Evolutionary conservation across 768 basidiomycete species (phyloP), one percentile per base, ranked within the genome.

Genomic region (Steccherinum ochraceum): DNA sequence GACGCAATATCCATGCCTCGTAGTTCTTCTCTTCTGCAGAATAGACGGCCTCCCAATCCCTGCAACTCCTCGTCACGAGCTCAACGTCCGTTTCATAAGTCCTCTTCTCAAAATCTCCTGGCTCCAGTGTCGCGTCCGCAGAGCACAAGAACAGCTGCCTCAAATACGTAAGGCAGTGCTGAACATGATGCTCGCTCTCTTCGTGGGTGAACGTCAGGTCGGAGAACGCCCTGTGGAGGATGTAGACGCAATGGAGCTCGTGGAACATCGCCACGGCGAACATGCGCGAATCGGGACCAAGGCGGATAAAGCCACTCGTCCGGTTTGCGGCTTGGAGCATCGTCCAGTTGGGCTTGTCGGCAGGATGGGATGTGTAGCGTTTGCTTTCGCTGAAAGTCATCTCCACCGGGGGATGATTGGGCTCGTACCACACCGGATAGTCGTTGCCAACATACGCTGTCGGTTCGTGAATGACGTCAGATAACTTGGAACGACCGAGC

Each of bases 221-320:
- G 24, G 5, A n/a, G n/a, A n/a, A n/a, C n/a, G n/a, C n/a, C 12
- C 11, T 19, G 5, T 42, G 48, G 24, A 72, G 55, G n/a, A 56
- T 56, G 41, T 63, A 62, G 16, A 73, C 54, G 52, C 71, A 73
- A 45, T 72, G 68, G 7, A 71, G 52, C 52, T 71, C 58, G 47
- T 72, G 70, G 56, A 66, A 71, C 64, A 72, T 67, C 4, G 69
- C 56, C 45, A 72, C 49, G 11, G 63, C 62, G 54, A 69, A 69
- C 1, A 58, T 56, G 44, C 68, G 70, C 35, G n/a, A n/a, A 21
- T 64, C 48, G 13, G 62, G 58, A 1, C 68, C 69, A 2, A 66
- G 58, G 3, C 68, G 64, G 19, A 66, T 54, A 27, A n/a, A n/a
- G n/a, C n/a, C n/a, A n/a, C n/a, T n/a, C n/a, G n/a, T n/a, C n/a